Evolutionary conservation across 2,329 filamentous ascomycete genomes (phyloP), one percentile per base, ranked within the genome.

Genomic region (Ilyonectria sp.): DNA sequence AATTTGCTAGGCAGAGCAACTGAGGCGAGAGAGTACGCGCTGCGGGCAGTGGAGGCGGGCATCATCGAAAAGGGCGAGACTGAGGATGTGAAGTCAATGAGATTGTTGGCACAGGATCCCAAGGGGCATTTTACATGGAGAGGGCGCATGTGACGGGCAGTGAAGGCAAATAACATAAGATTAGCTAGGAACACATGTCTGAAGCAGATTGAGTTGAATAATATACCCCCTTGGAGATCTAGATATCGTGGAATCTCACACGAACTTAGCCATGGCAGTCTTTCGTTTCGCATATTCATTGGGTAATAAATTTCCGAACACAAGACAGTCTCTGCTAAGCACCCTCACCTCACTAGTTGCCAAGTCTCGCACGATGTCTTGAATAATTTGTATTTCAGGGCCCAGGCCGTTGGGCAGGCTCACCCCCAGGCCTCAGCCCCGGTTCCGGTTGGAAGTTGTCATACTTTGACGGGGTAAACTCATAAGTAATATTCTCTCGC

Each of bases 401-500:
- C 11, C 37, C 57, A 53, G 63, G 47, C 4, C 10, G 21, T 3
- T 62, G 63, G 13, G 54, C 63, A 46, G 69, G 49, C 17, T 40
- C 47, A 40, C 53, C 56, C n/a, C 6, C 17, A 46, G 69, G 61
- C 33, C 66, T 58, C 7, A 55, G 54, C 29, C 69, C 67, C 15
- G 57, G 49, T 29, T 71, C 68, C 13, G 69, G 37, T 17, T 62
- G 33, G 33, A 71, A 63, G 8, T 60, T 66, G 4, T 81, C 78
- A 43, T 78, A 79, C 65, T 74, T 79, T 9, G 47, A 67, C 23
- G 81, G 78, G 57, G 70, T 67, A 52, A 78, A 82, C 1, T 76
- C 74, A 61, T 76, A 83, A 11, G 75, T 62, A 17, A 78, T 50
- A 43, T 82, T 82, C 71, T 96, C 92, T 71, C 94, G 86, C 66